Evolutionary conservation across 805 yeast species (phyloP).

Genomic region (Candida taoyuanica): DNA sequence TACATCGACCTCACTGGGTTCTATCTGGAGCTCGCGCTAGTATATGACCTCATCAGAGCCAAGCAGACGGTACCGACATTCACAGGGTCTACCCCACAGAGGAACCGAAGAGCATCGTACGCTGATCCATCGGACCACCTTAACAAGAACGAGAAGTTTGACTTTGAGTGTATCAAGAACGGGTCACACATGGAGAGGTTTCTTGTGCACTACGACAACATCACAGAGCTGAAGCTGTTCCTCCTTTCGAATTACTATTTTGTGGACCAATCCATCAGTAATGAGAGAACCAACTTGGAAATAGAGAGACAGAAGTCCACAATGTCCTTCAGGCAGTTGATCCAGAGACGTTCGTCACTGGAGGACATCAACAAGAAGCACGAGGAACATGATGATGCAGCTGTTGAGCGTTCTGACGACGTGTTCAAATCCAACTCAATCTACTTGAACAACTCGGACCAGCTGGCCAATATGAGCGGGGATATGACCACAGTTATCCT

Average conservation of each 20-base stretch:
- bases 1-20: slow-evolving; percentile 55
- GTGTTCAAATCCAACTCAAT: slow-evolving; percentile 21
- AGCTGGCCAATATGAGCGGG: slow-evolving; percentile 6
- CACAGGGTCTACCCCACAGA: slow-evolving; percentile 6
- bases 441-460: slow-evolving; percentile 22
- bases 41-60: slow-evolving; percentile 45
- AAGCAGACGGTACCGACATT: too few species aligned
- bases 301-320: slow-evolving; percentile 20
- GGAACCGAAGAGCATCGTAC: slow-evolving; percentile 12
- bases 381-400: neutral
- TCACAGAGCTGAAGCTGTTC: slow-evolving; percentile 47
- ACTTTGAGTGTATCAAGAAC: slow-evolving; percentile 32
- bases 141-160: slow-evolving; percentile 29
- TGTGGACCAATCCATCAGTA: slow-evolving; percentile 20
- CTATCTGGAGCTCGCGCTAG: slow-evolving; percentile 54
- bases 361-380: slow-evolving; percentile 4
- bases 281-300: slow-evolving; percentile 19
- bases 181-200: slow-evolving; percentile 36
- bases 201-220: slow-evolving; percentile 58
- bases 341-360: slow-evolving; percentile 6
- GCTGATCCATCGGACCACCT: slow-evolving; percentile 16
- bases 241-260: slow-evolving; percentile 38
- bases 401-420: slow-evolving; percentile 6
- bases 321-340: slow-evolving; percentile 22
- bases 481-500: slow-evolving; percentile 17